Evolutionary conservation across 768 basidiomycete genomes (phyloP).

Genomic region (Suillus variegatus): DNA sequence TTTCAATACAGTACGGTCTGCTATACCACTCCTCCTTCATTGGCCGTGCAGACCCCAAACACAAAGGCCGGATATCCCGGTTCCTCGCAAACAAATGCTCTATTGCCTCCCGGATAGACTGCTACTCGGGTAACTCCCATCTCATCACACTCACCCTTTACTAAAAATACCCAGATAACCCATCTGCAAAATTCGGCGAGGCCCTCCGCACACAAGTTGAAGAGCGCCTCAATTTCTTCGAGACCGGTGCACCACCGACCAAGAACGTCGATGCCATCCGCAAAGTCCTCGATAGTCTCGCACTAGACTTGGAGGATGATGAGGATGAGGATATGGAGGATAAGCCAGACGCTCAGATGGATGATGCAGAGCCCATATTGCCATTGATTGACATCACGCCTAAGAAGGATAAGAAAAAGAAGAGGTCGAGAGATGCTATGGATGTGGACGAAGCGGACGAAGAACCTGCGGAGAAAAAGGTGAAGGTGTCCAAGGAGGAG

Average conservation of each 20-base stretch:
- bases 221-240: constrained; percentile 93
- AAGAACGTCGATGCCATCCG: constrained; percentile 94
- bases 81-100: constrained; percentile 99
- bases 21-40: constrained; percentile 97
- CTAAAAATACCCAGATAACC: constrained; percentile 54
- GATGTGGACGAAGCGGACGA: constrained; percentile 59
- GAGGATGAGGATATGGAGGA: constrained; percentile 46
- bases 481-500: constrained; percentile 81
- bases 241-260: constrained; percentile 82
- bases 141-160: not conserved
- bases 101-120: constrained; percentile 96
- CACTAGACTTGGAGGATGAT: constrained; percentile 65
- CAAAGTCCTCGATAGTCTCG: constrained; percentile 80
- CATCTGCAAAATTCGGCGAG: constrained; percentile 93
- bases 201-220: constrained; percentile 93
- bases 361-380: constrained; percentile 44
- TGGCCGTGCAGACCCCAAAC: constrained; percentile 89
- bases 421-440: constrained; percentile 68
- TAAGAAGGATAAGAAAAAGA: constrained; percentile 64
- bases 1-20: constrained; percentile 79
- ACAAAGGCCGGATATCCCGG: constrained; percentile 98
- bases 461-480: constrained; percentile 59
- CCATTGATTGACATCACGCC: constrained; percentile 60
- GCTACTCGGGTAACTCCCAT: constrained; percentile 69
- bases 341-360: constrained; percentile 46